Base-by-base conservation (phyloP, 129 eudicot genomes). In the Centella asiatica region DNA sequence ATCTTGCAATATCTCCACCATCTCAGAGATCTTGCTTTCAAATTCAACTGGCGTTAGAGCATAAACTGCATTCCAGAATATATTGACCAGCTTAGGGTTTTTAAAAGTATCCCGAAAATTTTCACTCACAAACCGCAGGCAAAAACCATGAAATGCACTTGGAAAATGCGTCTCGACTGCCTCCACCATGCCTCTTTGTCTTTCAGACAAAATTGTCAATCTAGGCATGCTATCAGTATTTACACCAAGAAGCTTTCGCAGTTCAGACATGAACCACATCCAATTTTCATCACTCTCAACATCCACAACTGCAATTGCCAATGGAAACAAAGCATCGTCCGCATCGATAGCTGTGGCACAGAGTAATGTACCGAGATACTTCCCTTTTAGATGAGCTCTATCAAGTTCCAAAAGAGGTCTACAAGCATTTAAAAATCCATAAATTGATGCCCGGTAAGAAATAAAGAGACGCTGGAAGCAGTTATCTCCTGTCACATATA, bases 181-280 rank as follows among this genome's bases (percentile, higher is more conserved):
- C 54, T 87, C 95, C 72, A 85, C 95, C 77, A 93, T 80, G 46
- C 99, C 93, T 32, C 29, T 64, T 40, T 87, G 84, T 64, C 99
- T 75, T 72, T 93, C 99, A 0, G 99, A 93, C 17, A 93, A 71
- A 53, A 93, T 80, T 2, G 99, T 93, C 28, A 93, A 82, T 62
- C 95, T 78, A 27, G 99, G 99, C 99, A 93, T 87, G 56, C 75
- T 85, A 42, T 93, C 99, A 2, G 96, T 88, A 34, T 88, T 87
- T 6, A 85, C 95, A 26, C 96, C 99, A 9, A 93, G 86, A 70
- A 93, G 95, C 79, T 88, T 93, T 34, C 99, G 80, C 54, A 93
- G 47, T 69, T 93, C 99, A 0, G 99, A 93, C 85, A 93, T 79
- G 67, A 93, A 93, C 99, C 99, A 93, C 95, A 88, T 88, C 95